Conservation (phyloP, 2,329 filamentous ascomycete genomes). For the Verticillium isaacii region DNA sequence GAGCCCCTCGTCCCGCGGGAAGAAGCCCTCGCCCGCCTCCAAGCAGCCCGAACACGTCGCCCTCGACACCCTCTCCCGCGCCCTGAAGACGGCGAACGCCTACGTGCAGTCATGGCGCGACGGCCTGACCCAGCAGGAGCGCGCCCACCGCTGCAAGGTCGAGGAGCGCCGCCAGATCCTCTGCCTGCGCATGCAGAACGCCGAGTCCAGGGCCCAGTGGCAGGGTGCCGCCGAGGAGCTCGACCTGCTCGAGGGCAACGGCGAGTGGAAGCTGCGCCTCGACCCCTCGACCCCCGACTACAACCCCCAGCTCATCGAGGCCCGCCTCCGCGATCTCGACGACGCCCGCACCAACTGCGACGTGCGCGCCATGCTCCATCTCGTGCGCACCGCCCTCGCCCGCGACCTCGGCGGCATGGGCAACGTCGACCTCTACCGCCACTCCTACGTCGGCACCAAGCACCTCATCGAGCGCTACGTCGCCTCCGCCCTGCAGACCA, state of each 20-base stretch:
- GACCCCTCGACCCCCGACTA: slow-evolving; percentile 62
- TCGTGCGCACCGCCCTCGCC: slow-evolving; percentile 74
- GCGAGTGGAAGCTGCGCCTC: slow-evolving; percentile 64
- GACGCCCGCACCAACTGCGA: slow-evolving; percentile 68
- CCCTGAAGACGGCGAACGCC: slow-evolving; percentile 34
- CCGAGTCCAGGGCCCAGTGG: slow-evolving; percentile 69
- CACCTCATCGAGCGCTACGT: slow-evolving; percentile 83
- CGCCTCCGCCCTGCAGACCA: slow-evolving; percentile 68
- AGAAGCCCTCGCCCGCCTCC: slow-evolving; percentile 3
- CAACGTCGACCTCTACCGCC: slow-evolving; percentile 74
- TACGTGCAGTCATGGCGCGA: slow-evolving; percentile 44
- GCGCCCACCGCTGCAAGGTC: slow-evolving; percentile 37
- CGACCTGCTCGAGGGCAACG: slow-evolving; percentile 74
- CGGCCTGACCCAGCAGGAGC: slow-evolving; percentile 46
- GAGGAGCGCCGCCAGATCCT: slow-evolving; percentile 60
- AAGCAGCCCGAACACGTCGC: slow-evolving; percentile 8
- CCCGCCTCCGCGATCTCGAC: slow-evolving; percentile 69
- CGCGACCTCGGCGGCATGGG: slow-evolving; percentile 84
- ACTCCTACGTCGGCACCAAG: slow-evolving; percentile 84
- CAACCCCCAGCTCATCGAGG: slow-evolving; percentile 62
- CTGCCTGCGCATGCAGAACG: slow-evolving; percentile 60
- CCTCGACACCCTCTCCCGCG: slow-evolving; percentile 19
- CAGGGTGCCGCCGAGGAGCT: slow-evolving; percentile 69
- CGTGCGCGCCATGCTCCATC: slow-evolving; percentile 70
- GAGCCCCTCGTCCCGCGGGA: not conserved